Conservation (phyloP, 2,329 filamentous ascomycete genomes). For the Gyromitra esculenta region DNA sequence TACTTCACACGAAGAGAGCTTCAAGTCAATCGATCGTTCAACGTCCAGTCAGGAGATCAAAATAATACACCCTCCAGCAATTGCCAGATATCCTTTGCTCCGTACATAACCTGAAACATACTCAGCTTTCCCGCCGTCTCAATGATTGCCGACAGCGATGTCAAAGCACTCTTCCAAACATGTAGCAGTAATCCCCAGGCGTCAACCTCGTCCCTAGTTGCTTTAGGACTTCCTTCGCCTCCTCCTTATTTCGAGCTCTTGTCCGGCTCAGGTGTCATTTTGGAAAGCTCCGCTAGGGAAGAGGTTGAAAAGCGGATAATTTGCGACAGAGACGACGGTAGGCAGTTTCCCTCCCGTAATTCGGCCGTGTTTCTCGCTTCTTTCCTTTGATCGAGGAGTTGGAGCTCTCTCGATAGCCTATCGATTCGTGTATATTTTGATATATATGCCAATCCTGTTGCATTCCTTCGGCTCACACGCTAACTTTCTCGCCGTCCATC, state of each 20-base stretch:
- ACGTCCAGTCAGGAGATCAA: slow-evolving; percentile 26
- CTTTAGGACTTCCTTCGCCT: slow-evolving; percentile 15
- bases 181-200: slow-evolving; percentile 28
- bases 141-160: slow-evolving; percentile 44
- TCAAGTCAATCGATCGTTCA: slow-evolving; percentile 24
- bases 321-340: slow-evolving; percentile 38
- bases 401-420: slow-evolving; percentile 14
- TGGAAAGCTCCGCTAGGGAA: slow-evolving; percentile 39
- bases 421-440: slow-evolving; percentile 36
- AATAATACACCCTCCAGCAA: slow-evolving; percentile 3
- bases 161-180: slow-evolving; percentile 47
- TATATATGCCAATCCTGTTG: slow-evolving; percentile 35
- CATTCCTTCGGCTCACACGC: slow-evolving; percentile 24
- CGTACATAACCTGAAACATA: slow-evolving; percentile 29
- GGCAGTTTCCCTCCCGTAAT: slow-evolving; percentile 23
- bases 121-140: slow-evolving; percentile 22
- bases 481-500: slow-evolving; percentile 32
- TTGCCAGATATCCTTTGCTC: background rate
- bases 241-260: slow-evolving; percentile 47
- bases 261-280: slow-evolving; percentile 47
- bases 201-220: slow-evolving; percentile 18
- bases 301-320: slow-evolving; percentile 48
- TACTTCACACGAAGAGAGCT: slow-evolving; percentile 9
- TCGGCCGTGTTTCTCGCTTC: background rate
- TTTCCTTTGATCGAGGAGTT: slow-evolving; percentile 20